Conservation (phyloP, 257 asterid genomes). For the Solanum virginianum region DNA sequence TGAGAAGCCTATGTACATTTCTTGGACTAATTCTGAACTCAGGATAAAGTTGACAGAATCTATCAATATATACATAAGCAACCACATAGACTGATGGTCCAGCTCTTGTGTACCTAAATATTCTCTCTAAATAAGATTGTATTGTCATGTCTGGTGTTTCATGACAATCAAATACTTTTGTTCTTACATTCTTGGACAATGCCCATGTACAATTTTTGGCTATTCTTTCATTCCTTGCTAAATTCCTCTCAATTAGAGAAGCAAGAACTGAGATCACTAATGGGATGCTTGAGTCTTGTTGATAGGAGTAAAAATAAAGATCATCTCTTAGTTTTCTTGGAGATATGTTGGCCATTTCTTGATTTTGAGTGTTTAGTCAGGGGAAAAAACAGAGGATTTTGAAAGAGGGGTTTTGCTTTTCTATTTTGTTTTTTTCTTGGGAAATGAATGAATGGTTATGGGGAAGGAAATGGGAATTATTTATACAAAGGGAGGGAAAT, state of each 20-base stretch:
- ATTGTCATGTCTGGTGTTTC: slow-evolving; percentile 78
- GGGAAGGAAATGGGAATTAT: not conserved
- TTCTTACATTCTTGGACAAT: slow-evolving; percentile 7
- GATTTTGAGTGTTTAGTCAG: not conserved
- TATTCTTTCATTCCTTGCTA: slow-evolving; percentile 63
- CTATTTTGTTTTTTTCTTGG: not conserved
- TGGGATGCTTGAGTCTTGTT: slow-evolving; percentile 44
- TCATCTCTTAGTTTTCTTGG: slow-evolving; percentile 75
- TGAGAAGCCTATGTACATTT: slow-evolving; percentile 75
- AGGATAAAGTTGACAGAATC: slow-evolving; percentile 59
- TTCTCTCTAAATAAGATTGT: slow-evolving; percentile 74
- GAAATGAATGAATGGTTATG: not conserved
- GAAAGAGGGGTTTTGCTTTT: not conserved
- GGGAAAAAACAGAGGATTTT: not conserved
- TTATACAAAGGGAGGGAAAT: not conserved
- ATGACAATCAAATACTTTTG: slow-evolving; percentile 52
- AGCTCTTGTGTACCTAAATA: slow-evolving; percentile 72
- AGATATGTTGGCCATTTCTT: slow-evolving; percentile 55
- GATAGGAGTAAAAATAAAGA: slow-evolving; percentile 52
- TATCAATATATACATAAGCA: slow-evolving; percentile 75
- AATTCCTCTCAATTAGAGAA: slow-evolving; percentile 68
- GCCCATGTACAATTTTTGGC: slow-evolving; percentile 26
- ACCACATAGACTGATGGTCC: slow-evolving; percentile 87
- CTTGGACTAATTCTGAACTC: slow-evolving; percentile 56
- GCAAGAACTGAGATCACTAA: slow-evolving; percentile 85